Evolutionary conservation across 805 yeast species (phyloP).

Genomic region (Hanseniaspora hatyaiensis): DNA sequence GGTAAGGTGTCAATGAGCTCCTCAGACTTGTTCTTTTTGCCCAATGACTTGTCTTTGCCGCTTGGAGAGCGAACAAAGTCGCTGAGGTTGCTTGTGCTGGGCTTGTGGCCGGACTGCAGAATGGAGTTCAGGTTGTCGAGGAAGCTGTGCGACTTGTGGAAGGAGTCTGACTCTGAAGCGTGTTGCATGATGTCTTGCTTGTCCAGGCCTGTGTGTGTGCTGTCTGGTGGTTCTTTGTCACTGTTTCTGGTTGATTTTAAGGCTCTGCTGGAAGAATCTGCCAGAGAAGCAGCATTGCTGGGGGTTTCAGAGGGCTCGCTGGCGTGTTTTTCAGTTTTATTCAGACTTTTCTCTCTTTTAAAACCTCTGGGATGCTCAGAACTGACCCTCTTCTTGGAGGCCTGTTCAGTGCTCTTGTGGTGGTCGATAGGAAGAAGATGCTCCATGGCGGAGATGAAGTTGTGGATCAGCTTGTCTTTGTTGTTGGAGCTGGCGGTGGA

Average conservation of each 20-base stretch:
- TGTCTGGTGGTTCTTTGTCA: background rate
- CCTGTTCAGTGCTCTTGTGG: background rate
- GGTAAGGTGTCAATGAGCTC: background rate
- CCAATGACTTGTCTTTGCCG: background rate
- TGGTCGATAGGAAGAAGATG: constrained; percentile 10
- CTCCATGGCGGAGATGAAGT: constrained; percentile 12
- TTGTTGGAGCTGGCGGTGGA: background rate
- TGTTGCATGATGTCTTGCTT: background rate
- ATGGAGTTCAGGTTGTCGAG: constrained; percentile 4
- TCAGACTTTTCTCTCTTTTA: too few relatives aligned
- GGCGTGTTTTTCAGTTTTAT: too few relatives aligned
- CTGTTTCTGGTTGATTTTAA: too few relatives aligned
- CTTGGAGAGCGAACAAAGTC: background rate
- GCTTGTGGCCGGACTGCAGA: background rate
- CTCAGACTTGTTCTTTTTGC: background rate
- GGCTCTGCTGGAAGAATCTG: too few relatives aligned
- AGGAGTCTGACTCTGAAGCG: background rate
- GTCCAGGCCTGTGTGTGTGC: background rate
- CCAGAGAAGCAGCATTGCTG: too few relatives aligned
- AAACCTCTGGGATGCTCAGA: too few relatives aligned
- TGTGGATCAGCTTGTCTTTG: constrained; percentile 8
- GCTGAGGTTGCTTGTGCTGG: background rate
- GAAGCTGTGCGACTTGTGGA: constrained; percentile 1
- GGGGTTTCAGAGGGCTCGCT: too few relatives aligned
- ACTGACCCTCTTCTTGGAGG: background rate